Evolutionary conservation across 148 eudicot species (phyloP).

Genomic region (Bassia scoparia): DNA sequence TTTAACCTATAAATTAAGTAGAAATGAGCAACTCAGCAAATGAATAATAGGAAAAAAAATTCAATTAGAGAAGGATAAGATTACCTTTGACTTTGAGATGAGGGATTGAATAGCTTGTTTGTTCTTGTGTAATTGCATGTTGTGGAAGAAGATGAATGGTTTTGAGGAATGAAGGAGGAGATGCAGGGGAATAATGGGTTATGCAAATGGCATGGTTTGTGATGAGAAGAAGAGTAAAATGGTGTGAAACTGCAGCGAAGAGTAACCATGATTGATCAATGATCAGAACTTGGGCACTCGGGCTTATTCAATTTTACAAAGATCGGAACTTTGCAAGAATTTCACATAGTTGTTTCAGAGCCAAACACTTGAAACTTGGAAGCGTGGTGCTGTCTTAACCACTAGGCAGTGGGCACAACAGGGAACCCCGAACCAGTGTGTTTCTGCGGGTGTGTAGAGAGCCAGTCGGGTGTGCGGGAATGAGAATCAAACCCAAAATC

Average conservation of each 20-base stretch:
- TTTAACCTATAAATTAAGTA: constrained; percentile 25
- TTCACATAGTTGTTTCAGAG: no score
- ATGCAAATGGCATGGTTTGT: constrained; percentile 21
- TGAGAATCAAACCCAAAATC: no score
- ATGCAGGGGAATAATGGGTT: constrained; percentile 20
- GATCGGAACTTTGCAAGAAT: no score
- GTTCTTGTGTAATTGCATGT: constrained; percentile 18
- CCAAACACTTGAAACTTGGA: background rate
- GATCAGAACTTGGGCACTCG: background rate
- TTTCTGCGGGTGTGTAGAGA: no score
- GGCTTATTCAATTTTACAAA: no score
- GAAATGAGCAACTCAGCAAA: background rate
- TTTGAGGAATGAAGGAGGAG: background rate
- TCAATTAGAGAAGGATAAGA: background rate
- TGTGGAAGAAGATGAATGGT: constrained; percentile 19
- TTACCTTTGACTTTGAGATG: constrained; percentile 31
- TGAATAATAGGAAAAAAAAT: background rate
- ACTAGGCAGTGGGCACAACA: constrained; percentile 27
- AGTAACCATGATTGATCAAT: constrained; percentile 29
- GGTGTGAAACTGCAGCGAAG: constrained; percentile 33
- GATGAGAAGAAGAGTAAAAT: constrained; percentile 6
- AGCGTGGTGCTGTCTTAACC: constrained; percentile 15
- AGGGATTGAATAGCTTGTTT: constrained; percentile 19
- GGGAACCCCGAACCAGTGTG: background rate
- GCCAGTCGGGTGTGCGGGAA: no score